Percentiles rank a stretch among this genome's conserved stretches.
Evolutionary conservation across 108 stramenopile genomes (phyloP).

Genomic region (Fragilariopsis cylindrus): DNA sequence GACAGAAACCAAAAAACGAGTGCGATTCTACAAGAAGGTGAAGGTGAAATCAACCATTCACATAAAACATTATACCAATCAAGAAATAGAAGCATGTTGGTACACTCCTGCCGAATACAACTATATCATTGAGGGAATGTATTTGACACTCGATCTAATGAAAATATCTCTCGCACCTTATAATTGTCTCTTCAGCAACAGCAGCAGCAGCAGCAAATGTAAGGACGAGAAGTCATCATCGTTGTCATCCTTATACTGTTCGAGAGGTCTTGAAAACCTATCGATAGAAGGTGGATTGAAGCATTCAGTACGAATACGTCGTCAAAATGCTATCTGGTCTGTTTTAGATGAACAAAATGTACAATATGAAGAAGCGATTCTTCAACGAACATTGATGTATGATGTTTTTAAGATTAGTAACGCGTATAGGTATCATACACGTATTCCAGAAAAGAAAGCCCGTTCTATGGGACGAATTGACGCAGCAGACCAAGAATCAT

Average conservation of each 20-base stretch:
- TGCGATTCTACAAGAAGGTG: background rate
- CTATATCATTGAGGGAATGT: background rate
- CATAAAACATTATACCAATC: background rate
- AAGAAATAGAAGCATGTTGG: background rate
- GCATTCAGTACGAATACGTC: background rate
- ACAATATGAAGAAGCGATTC: background rate
- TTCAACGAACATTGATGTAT: no score
- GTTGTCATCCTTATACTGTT: background rate
- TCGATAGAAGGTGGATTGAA: background rate
- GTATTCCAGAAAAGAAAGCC: no score
- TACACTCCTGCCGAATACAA: background rate
- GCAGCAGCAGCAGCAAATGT: background rate
- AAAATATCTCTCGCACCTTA: background rate
- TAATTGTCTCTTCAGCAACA: background rate
- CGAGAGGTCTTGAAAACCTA: background rate
- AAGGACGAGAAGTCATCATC: background rate
- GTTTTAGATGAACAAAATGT: constrained; percentile 13
- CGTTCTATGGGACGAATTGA: no score
- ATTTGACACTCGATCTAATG: background rate
- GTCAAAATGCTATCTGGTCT: constrained; percentile 2
- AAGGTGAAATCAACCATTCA: background rate
- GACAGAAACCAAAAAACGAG: background rate
- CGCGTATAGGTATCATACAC: no score
- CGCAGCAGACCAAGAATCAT: no score
- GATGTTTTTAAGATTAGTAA: no score